A percentile compares a stretch with the other conserved stretches of the same genome.
Evolutionary conservation across 2,329 filamentous ascomycete genomes (phyloP).

Genomic region (Penicillium sp.): DNA sequence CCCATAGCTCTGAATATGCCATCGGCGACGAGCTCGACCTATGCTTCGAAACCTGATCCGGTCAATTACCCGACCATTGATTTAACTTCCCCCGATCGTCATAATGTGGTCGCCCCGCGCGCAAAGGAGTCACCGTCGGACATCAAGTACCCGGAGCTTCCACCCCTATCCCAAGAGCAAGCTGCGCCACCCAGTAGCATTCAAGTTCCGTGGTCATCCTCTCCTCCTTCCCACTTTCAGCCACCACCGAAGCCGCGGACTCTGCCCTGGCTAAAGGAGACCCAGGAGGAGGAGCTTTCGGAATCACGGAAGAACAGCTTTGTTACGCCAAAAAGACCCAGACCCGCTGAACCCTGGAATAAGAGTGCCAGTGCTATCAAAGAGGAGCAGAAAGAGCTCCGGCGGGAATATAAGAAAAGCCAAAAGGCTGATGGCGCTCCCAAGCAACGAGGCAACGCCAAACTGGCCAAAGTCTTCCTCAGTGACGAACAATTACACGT

Average conservation of each 20-base stretch:
- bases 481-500: slow-evolving; percentile 84
- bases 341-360: slow-evolving; percentile 58
- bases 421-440: slow-evolving; percentile 39
- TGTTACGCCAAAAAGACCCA: slow-evolving; percentile 43
- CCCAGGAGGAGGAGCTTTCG: slow-evolving; percentile 26
- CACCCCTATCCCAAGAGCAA: slow-evolving; percentile 25
- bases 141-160: slow-evolving; percentile 34
- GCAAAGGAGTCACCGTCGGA: slow-evolving; percentile 15
- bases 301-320: slow-evolving; percentile 20
- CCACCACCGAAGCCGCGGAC: slow-evolving; percentile 55
- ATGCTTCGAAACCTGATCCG: slow-evolving; percentile 6
- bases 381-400: slow-evolving; percentile 66
- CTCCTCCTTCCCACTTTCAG: slow-evolving; percentile 42
- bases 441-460: slow-evolving; percentile 34
- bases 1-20: slow-evolving; percentile 22
- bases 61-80: slow-evolving; percentile 18
- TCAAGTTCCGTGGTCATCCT: slow-evolving; percentile 65
- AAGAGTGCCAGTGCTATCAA: slow-evolving; percentile 68
- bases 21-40: slow-evolving; percentile 13
- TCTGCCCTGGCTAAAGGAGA: slow-evolving; percentile 52
- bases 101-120: slow-evolving; percentile 5
- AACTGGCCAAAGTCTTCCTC: slow-evolving; percentile 58
- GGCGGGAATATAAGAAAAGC: slow-evolving; percentile 54
- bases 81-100: slow-evolving; percentile 2
- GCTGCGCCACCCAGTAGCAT: slow-evolving; percentile 47